Evolutionary conservation across 148 eudicot genomes (phyloP).

Genomic region (Rhododendron henanense): DNA sequence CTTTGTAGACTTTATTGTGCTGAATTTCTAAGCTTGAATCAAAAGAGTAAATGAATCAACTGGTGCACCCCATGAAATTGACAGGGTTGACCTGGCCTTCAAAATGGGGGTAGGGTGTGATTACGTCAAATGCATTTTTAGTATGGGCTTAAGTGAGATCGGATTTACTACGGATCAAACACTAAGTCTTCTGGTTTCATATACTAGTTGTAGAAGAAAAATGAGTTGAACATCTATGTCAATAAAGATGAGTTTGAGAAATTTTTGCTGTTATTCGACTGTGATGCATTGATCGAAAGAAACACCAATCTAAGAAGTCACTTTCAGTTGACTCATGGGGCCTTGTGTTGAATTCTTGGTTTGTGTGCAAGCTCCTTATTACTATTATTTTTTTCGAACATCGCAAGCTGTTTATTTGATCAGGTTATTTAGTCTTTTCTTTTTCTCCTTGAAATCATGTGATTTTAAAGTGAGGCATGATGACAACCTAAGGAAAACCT

Average conservation of each 20-base stretch:
- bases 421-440: background rate
- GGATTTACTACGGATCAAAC: background rate
- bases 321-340: background rate
- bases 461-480: background rate
- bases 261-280: background rate
- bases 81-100: background rate
- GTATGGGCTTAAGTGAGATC: background rate
- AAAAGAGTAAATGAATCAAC: background rate
- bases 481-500: background rate
- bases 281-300: background rate
- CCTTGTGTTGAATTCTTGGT: background rate
- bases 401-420: too few relatives aligned
- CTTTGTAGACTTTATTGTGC: background rate
- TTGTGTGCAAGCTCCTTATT: background rate
- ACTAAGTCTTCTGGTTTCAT: background rate
- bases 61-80: background rate
- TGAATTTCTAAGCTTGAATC: background rate
- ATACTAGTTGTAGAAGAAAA: background rate
- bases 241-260: background rate
- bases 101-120: background rate
- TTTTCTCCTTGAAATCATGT: background rate
- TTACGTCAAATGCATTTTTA: background rate
- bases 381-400: background rate
- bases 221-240: background rate
- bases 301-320: background rate